Evolutionary conservation across 768 basidiomycete genomes (phyloP), one percentile per base, ranked within the genome.

Genomic region (Amylocystis lapponica): DNA sequence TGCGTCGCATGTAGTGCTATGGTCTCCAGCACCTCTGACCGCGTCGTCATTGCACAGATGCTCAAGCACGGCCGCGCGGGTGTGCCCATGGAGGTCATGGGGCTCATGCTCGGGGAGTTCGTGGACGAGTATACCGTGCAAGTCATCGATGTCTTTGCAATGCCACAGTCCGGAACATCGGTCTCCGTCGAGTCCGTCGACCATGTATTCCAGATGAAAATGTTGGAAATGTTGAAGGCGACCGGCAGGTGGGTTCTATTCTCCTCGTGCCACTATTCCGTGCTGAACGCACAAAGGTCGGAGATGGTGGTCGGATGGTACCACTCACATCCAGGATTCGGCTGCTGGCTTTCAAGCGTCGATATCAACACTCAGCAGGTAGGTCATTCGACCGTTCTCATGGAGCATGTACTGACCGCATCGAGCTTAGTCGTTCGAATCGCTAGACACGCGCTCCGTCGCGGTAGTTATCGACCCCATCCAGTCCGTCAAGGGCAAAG

Each of bases 271-370:
- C n/a, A 19, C 22, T 40, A 33, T 41, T 40, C 40, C 34, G 16
- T 14, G n/a, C 33, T 46, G 13, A 47, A 20, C 2, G 1, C 11
- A 20, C 23, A 13, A 46, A 83, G 94, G 55, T 89, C 95, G 25
- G 96, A 98, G 71, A 89, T 86, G 82, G 96, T 98, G 5, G 96
- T 99, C 1, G 96, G 96, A 3, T 99, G 96, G 96, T 99, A 99
- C 60, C 96, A 99, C 66, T 98, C 96, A 29, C 96, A 99, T 72
- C 96, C 96, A 43, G 96, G 96, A 27, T 99, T 98, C 66, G 96
- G 96, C 4, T 99, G 96, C 64, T 99, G 96, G 96, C 71, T 99
- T 30, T 97, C 94, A 35, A 93, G 91, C 55, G 95, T 98, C 17
- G 96, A 99, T 68, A 93, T 98, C 60, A 96, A 97, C 66, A 99